Evolutionary conservation across 352 stramenopile species (phyloP), one percentile per base, ranked within the genome.

Genomic region (Phytophthora constricta): DNA sequence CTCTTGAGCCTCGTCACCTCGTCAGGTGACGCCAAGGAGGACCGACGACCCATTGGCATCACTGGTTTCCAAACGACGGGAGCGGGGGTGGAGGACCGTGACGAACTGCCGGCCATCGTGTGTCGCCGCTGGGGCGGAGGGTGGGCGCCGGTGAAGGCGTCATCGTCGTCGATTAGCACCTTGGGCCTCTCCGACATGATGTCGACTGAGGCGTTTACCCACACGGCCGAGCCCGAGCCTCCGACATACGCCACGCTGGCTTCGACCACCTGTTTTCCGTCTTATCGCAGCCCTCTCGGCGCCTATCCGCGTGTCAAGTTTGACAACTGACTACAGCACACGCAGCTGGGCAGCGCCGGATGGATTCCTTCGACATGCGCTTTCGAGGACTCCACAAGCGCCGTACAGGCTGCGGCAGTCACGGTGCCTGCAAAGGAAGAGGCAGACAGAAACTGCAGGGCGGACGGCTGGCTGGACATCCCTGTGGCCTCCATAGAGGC

Each of bases 1-100:
- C 63, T 42, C 55, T 51, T 63, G 9, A 55, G 53, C 28, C 68
- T 33, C 68, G 71, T 76, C 1, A 49, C 64, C 28, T 50, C 58
- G 27, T 76, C 63, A 50, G 59, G 58, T 5, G 52, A 52, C 10
- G 54, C 68, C n/a, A 76, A 25, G 1, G 63, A 66, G 17, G 68
- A 76, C 33, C 58, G 63, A 48, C 63, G 58, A 17, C 48, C 33
- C 13, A 23, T 76, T 2, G 68, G 68, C 63, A 76, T 76, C 48
- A 76, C 64, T 19, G 58, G 22, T 31, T 65, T 59, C 68, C 68
- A 76, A 13, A 76, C 43, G 4, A 70, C 55, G 7, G 68, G 68
- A 0, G 68, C 52, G 27, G 49, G 54, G 17, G 48, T 58, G 23
- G 58, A 70, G 5, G 63, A 41, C 1, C 52, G 22, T 5, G 57